Conservation (phyloP, 2,329 filamentous ascomycete genomes). For the Phialophora expanda region DNA sequence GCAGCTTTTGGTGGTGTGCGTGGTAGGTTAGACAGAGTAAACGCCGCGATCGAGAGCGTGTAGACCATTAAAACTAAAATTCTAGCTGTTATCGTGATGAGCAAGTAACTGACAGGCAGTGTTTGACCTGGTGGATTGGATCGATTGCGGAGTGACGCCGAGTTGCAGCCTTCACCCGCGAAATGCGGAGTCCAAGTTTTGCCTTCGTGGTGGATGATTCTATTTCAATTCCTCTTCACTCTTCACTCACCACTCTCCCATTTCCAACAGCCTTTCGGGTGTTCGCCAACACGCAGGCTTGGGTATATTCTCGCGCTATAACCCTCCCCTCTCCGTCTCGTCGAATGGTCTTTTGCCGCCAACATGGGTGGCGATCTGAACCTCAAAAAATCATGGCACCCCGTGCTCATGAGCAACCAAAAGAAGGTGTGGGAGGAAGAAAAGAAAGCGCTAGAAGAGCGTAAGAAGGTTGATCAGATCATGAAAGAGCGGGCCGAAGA, state of each 20-base stretch:
- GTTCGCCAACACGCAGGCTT: not conserved
- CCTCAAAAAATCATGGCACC: conserved; percentile 77
- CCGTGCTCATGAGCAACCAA: conserved; percentile 87
- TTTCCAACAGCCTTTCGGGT: not conserved
- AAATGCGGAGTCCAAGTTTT: conserved; percentile 18
- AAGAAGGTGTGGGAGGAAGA: conserved; percentile 89
- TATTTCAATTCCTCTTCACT: not conserved
- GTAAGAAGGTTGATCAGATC: conserved; percentile 89
- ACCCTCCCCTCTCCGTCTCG: not conserved
- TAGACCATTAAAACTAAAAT: not conserved
- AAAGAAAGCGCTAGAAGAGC: conserved; percentile 88
- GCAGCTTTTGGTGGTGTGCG: not conserved
- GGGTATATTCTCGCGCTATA: not conserved
- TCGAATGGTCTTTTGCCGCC: conserved; percentile 37
- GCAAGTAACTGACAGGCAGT: not conserved
- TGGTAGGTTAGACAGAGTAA: not conserved
- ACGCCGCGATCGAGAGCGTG: not conserved
- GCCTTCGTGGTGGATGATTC: too few species aligned
- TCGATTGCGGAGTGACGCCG: not conserved
- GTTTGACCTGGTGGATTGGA: not conserved
- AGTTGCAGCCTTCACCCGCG: conserved; percentile 13
- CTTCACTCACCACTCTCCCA: not conserved
- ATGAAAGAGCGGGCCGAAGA: conserved; percentile 94
- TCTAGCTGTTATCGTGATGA: not conserved
- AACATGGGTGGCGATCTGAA: conserved; percentile 95